Percentiles rank a stretch among this genome's conserved stretches.
Conservation (phyloP, 192 early-diverging fungal genomes). For the Coemansia sp. region DNA sequence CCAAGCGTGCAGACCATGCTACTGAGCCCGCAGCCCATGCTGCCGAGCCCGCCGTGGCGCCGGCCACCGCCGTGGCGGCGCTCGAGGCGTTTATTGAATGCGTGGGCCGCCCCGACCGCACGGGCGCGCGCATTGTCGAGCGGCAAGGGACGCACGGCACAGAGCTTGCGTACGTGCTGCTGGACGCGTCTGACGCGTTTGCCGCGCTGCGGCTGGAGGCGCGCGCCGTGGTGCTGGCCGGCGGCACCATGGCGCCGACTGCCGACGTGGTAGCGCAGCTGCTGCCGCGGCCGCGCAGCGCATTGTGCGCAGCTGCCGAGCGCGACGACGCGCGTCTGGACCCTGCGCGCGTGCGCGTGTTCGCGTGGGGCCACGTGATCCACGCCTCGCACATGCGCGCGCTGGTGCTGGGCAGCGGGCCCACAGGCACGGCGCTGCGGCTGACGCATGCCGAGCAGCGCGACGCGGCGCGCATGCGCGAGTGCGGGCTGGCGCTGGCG, state of each 20-base stretch:
- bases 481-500: slow-evolving; percentile 64
- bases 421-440: slow-evolving; percentile 57
- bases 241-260: slow-evolving; percentile 91
- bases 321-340: too few relatives aligned
- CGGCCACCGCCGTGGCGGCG: slow-evolving; percentile 25
- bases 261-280: slow-evolving; percentile 43
- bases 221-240: slow-evolving; percentile 77
- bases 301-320: too few relatives aligned
- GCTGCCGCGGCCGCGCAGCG: too few relatives aligned
- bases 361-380: slow-evolving; percentile 86
- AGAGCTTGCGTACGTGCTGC: slow-evolving; percentile 74
- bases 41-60: slow-evolving; percentile 14
- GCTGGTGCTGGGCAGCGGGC: slow-evolving; percentile 59
- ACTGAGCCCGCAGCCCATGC: too few relatives aligned
- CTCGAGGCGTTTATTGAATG: slow-evolving; percentile 42
- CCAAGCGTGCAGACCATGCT: background rate
- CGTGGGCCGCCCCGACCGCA: slow-evolving; percentile 28
- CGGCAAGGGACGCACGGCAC: slow-evolving; percentile 5
- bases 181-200: slow-evolving; percentile 82
- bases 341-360: slow-evolving; percentile 52
- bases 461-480: slow-evolving; percentile 51
- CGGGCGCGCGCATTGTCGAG: slow-evolving; percentile 24
- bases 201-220: slow-evolving; percentile 72
- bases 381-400: slow-evolving; percentile 70
- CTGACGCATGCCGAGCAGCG: slow-evolving; percentile 56